Conservation (phyloP, 2,329 filamentous ascomycete genomes). For the Dryadomyces quercivorus region DNA sequence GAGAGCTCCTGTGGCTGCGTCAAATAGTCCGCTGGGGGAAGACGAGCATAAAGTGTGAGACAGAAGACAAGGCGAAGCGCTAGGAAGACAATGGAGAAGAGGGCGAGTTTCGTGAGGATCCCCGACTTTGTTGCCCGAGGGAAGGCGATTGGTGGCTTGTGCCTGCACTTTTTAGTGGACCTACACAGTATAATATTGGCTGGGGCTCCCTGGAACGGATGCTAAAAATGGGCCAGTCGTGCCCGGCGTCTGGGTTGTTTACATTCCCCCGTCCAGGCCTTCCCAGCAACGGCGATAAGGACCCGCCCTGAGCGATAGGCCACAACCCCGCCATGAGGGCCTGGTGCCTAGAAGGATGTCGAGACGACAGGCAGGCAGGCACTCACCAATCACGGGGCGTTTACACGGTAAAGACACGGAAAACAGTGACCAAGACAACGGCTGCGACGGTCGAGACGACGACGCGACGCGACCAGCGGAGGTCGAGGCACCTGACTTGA, state of each 20-base stretch:
- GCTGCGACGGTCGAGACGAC: not conserved
- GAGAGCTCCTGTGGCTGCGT: not conserved
- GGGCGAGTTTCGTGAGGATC: not conserved
- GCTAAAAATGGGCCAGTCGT: not conserved
- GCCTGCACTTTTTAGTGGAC: not conserved
- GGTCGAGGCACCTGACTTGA: no score
- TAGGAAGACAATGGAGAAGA: not conserved
- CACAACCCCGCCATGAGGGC: no score
- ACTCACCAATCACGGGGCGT: not conserved
- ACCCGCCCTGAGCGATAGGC: not conserved
- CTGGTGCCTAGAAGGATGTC: no score
- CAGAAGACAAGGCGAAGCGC: not conserved
- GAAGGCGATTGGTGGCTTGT: not conserved
- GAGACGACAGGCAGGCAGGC: no score
- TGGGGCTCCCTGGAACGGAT: no score
- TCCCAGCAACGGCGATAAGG: slow-evolving; percentile 2
- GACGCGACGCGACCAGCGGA: not conserved
- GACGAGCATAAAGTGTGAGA: not conserved
- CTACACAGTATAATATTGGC: no score
- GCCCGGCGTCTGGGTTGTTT: not conserved
- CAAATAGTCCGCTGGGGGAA: not conserved
- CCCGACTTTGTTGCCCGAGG: not conserved
- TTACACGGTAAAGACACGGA: not conserved
- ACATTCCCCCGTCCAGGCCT: not conserved
- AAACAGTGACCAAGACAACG: not conserved